These are phyloP conservation scores for Infundibulicybe gibba DNA, from an alignment of 768 basidiomycete species.

Conservation along the genomic window DNA sequence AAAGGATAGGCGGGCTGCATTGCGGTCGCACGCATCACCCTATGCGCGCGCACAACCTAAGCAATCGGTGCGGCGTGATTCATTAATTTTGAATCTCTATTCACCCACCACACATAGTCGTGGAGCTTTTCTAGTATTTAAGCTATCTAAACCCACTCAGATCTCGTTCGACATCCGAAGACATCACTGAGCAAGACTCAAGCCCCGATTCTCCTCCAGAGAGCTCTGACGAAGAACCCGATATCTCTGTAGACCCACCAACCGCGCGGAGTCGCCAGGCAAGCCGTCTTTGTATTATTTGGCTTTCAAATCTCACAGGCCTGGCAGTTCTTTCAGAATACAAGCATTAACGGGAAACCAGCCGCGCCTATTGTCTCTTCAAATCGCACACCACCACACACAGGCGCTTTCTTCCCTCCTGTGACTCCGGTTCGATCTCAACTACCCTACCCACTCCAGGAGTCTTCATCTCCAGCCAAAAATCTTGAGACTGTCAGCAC, in stretches of 20 bases:
- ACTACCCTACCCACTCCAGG: conserved; percentile 8
- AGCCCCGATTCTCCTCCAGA: conserved; percentile 17
- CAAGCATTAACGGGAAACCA: conserved; percentile 3
- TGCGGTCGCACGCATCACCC: conserved; percentile 44
- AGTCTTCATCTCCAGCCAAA: conserved; percentile 30
- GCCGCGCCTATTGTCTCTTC: conserved; percentile 6
- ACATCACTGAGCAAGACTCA: conserved; percentile 12
- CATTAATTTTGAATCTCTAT: conserved; percentile 3
- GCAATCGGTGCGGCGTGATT: conserved; percentile 42
- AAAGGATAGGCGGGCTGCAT: conserved; percentile 30
- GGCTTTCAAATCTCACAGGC: neutral
- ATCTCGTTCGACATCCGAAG: conserved; percentile 19
- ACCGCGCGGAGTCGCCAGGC: conserved; percentile 24
- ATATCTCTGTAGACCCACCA: conserved; percentile 16
- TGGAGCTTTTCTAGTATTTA: conserved; percentile 54
- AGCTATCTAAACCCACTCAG: conserved; percentile 49
- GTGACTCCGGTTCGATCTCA: conserved; percentile 3
- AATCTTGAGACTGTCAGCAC: conserved; percentile 46
- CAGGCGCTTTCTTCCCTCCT: conserved; percentile 3
- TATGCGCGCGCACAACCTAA: conserved; percentile 44
- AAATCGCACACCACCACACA: conserved; percentile 4
- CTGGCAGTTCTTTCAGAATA: conserved; percentile 15
- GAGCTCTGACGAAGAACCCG: neutral
- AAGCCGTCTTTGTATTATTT: conserved; percentile 4
- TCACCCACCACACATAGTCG: conserved; percentile 20